Base-by-base conservation (phyloP, 305 asterid species). In the Coffea humblotiana region DNA sequence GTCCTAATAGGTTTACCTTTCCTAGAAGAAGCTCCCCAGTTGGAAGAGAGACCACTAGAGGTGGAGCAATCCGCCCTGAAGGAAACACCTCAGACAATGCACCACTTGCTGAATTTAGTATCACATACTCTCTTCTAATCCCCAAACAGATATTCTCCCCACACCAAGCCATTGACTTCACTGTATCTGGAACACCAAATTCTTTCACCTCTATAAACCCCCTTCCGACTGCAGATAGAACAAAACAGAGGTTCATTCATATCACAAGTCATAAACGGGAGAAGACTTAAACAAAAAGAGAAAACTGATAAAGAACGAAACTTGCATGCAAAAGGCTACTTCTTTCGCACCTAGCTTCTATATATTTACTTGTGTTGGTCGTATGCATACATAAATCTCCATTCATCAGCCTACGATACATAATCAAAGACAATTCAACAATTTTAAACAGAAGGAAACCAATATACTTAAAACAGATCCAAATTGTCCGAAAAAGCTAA, bases 141-240 rank as follows among this genome's bases (percentile, higher is more conserved):
- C 98, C 99, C 88, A 96, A 78, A 83, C 99, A 96, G 79, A 96
- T 88, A 85, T 94, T 93, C 83, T 96, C 99, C 71, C 98, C 98
- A 85, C 98, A 94, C 99, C 99, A 96, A 67, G 97, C 90, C 91
- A 96, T 89, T 27, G 98, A 94, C 88, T 93, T 96, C 72, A 96
- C 98, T 23, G 90, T 75, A 84, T 96, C 99, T 47, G 99, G 96
- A 83, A 94, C 97, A 72, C 98, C 91, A 89, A 87, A 90, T 83
- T 96, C 99, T 84, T 92, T 96, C 79, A 96, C 99, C 85, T 96
- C 99, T 74, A 94, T 96, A 86, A 94, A 96, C 45, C 98, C 98
- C 71, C 97, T 85, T 18, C 99, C 99, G 74, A 97, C 99, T 96
- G 85, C 71, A 84, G 81, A 91, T 81, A 64, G 77, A 78, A 72